A percentile compares a stretch with the other conserved stretches of the same genome.
These are phyloP conservation scores for Boletellus ananas DNA, from an alignment of 768 basidiomycete genomes.

Conservation along the genomic window DNA sequence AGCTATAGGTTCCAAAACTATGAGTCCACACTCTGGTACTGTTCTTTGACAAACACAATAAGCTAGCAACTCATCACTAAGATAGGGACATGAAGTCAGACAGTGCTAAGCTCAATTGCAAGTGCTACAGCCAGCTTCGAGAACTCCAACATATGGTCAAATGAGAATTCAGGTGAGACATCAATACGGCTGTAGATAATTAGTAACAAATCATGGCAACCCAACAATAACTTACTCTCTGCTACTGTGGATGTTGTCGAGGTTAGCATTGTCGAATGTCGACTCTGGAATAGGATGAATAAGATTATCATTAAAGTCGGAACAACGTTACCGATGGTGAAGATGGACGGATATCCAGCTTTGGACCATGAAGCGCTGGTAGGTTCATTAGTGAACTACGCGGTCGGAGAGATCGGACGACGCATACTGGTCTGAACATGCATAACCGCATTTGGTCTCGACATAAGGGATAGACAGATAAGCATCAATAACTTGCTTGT, in stretches of 20 bases:
- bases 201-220: slow-evolving; percentile 36
- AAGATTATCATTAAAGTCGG: background rate
- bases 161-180: slow-evolving; percentile 84
- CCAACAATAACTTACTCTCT: slow-evolving; percentile 63
- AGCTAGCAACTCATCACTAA: background rate
- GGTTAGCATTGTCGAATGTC: slow-evolving; percentile 71
- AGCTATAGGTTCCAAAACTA: too few relatives aligned
- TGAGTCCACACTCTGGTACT: too few relatives aligned
- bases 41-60: too few relatives aligned
- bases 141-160: slow-evolving; percentile 85
- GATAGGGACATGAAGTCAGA: slow-evolving; percentile 1
- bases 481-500: slow-evolving; percentile 65
- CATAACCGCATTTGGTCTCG: slow-evolving; percentile 90
- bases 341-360: slow-evolving; percentile 81
- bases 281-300: slow-evolving; percentile 43
- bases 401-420: slow-evolving; percentile 24
- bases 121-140: slow-evolving; percentile 80
- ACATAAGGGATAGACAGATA: slow-evolving; percentile 81
- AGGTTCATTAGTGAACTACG: slow-evolving; percentile 3
- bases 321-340: slow-evolving; percentile 56
- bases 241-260: slow-evolving; percentile 68
- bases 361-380: slow-evolving; percentile 74
- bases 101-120: slow-evolving; percentile 68
- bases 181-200: slow-evolving; percentile 63
- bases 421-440: slow-evolving; percentile 87